Conservation (phyloP, 2,329 filamentous ascomycete genomes). For the Biscogniauxia sp. region DNA sequence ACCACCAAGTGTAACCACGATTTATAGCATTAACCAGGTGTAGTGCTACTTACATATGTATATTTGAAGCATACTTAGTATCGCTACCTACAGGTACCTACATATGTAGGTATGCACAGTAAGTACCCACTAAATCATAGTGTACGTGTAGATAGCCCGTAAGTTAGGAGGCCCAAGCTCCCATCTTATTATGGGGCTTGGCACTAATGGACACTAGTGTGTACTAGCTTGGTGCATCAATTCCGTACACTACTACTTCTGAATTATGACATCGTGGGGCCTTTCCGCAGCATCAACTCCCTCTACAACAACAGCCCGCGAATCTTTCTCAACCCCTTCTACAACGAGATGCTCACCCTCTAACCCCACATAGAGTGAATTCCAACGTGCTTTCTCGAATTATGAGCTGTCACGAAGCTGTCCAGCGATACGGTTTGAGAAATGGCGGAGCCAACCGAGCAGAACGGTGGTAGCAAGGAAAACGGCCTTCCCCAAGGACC, state of each 20-base stretch:
- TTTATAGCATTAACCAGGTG: no score
- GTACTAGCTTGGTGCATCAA: no score
- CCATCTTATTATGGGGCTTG: neutral
- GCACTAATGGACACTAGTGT: neutral
- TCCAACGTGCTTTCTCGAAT: neutral
- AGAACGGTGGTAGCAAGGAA: constrained; percentile 16
- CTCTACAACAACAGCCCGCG: no score
- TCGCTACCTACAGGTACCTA: no score
- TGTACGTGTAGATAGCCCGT: neutral
- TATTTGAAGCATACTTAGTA: no score
- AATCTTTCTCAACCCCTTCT: no score
- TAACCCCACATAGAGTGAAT: neutral
- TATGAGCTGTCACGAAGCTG: neutral
- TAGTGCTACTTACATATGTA: no score
- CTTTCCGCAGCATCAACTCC: neutral
- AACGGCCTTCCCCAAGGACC: constrained; percentile 17
- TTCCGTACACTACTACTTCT: no score
- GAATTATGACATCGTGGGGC: neutral
- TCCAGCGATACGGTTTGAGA: neutral
- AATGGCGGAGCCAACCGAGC: constrained; percentile 26
- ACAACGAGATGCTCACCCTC: neutral
- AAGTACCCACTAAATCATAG: neutral
- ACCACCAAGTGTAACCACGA: no score
- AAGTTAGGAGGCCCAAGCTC: constrained; percentile 1
- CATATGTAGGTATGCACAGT: no score